Conservation (phyloP, 768 basidiomycete species). For the Auricularia sp. region DNA sequence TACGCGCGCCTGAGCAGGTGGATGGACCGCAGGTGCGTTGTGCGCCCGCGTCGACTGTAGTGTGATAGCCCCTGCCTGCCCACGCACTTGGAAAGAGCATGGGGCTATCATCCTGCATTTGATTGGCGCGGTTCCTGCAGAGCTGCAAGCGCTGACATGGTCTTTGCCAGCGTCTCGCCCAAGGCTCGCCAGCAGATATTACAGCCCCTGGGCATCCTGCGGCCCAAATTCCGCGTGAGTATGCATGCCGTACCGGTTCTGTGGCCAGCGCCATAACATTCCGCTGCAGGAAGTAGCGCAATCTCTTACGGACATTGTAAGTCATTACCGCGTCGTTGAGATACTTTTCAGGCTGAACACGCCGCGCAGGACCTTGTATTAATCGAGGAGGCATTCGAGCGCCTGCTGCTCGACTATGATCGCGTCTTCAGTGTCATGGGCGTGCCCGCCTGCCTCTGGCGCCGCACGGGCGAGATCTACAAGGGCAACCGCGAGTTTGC, state of each 20-base stretch:
- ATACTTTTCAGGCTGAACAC: not conserved
- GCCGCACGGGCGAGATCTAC: conserved; percentile 96
- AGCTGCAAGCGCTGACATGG: too few relatives aligned
- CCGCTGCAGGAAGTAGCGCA: conserved; percentile 60
- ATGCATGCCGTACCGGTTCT: not conserved
- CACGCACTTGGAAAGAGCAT: too few relatives aligned
- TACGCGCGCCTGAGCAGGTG: conserved; percentile 84
- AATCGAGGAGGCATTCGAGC: conserved; percentile 96
- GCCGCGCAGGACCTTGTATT: conserved; percentile 74
- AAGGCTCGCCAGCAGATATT: conserved; percentile 88
- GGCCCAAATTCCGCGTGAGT: conserved; percentile 75
- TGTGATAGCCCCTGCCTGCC: conserved; percentile 3
- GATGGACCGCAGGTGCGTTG: conserved; percentile 84
- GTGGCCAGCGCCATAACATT: conserved; percentile 5
- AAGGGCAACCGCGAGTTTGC: conserved; percentile 96
- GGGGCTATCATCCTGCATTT: too few relatives aligned
- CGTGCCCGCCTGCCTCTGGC: conserved; percentile 93
- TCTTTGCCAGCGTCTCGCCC: conserved; percentile 58
- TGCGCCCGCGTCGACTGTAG: conserved; percentile 8
- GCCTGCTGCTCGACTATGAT: conserved; percentile 89
- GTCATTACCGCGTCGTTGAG: conserved; percentile 15
- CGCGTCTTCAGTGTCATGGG: conserved; percentile 93
- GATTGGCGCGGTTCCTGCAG: too few relatives aligned
- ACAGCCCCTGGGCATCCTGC: conserved; percentile 74
- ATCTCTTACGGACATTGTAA: conserved; percentile 70